Evolutionary conservation across 768 basidiomycete genomes (phyloP).

Genomic region (Agrocybe pediades): DNA sequence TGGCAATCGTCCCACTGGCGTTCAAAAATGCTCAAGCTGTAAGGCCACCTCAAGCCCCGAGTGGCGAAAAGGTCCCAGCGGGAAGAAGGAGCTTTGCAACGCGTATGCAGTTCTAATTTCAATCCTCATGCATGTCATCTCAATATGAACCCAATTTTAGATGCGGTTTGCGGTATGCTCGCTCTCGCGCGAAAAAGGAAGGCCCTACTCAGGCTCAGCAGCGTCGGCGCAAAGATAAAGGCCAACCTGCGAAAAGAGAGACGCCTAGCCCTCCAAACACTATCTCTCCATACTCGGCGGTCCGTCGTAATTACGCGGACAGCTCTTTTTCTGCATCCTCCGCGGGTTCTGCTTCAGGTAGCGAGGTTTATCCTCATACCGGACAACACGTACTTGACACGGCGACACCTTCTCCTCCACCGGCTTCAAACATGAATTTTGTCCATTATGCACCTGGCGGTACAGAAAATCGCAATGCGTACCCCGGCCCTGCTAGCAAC

Average conservation of each 20-base stretch:
- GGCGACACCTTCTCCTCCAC: conserved; percentile 67
- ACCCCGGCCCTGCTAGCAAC: conserved; percentile 31
- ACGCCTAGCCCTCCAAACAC: conserved; percentile 42
- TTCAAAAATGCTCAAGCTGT: conserved; percentile 78
- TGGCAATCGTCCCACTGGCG: conserved; percentile 72
- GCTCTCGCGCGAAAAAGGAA: conserved; percentile 88
- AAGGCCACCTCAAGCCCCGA: conserved; percentile 83
- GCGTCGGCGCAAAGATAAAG: conserved; percentile 70
- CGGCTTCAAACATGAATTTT: conserved; percentile 54
- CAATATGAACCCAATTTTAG: conserved; percentile 35
- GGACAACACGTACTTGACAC: conserved; percentile 36
- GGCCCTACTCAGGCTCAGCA: conserved; percentile 53
- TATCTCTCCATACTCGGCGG: conserved; percentile 41
- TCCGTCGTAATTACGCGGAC: conserved; percentile 52
- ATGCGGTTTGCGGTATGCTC: conserved; percentile 84
- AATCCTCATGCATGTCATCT: conserved; percentile 4
- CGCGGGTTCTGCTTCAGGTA: conserved; percentile 57
- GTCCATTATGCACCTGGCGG: conserved; percentile 52
- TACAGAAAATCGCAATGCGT: conserved; percentile 34
- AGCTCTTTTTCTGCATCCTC: conserved; percentile 45
- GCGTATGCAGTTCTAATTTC: conserved; percentile 58
- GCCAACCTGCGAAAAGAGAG: conserved; percentile 38
- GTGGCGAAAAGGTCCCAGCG: conserved; percentile 90
- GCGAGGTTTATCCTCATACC: conserved; percentile 54
- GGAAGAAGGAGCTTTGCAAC: conserved; percentile 91